Base-by-base conservation (phyloP, 495 filamentous ascomycete genomes). In the Corynascus novoguineensis region DNA sequence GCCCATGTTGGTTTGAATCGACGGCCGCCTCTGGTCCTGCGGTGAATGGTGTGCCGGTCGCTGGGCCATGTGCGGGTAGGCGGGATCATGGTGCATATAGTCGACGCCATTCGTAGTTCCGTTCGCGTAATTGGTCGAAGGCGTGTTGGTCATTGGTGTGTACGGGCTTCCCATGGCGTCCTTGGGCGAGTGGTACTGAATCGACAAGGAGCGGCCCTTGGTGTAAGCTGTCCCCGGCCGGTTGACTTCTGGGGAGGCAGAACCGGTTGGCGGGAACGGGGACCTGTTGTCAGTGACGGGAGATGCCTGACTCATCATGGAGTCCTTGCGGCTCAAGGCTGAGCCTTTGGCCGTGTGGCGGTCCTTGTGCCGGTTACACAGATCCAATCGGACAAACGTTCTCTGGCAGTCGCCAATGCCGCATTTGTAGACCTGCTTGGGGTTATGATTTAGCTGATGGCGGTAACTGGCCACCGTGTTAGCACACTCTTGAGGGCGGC, bases 261-360 rank as follows among this genome's bases (percentile, higher is more conserved):
- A 73, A 57, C 71, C 70, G 19, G 67, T 60, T 22, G 68, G 60
- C 42, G 68, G 65, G 63, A 76, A 78, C 50, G 73, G 71, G 52
- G 70, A 60, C 61, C 73, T 76, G 59, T 64, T 60, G 57, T 75
- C 76, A 44, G 71, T 64, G 46, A 75, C 69, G 46, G 80, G 78
- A 32, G 78, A 81, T 46, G 71, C 71, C 66, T 83, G 83, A 61
- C 82, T 80, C 61, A 85, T 73, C 63, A 85, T 78, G 40, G 83
- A 81, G 66, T 97, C 93, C 68, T 93, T 95, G 59, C 91, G 86
- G 73, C 92, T 92, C 49, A 97, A 75, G 70, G 95, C 91, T 14
- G 92, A 97, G 45, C 92, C 93, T 64, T 90, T 87, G 58, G 90
- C 92, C n/a, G 90, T 96, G 71, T 98, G 93, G 55, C 93, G 84